Percentiles rank a stretch among this genome's conserved stretches.
These are phyloP conservation scores for Tolypocladium ovalisporum DNA, from an alignment of 2,329 filamentous ascomycete genomes.

Conservation along the genomic window DNA sequence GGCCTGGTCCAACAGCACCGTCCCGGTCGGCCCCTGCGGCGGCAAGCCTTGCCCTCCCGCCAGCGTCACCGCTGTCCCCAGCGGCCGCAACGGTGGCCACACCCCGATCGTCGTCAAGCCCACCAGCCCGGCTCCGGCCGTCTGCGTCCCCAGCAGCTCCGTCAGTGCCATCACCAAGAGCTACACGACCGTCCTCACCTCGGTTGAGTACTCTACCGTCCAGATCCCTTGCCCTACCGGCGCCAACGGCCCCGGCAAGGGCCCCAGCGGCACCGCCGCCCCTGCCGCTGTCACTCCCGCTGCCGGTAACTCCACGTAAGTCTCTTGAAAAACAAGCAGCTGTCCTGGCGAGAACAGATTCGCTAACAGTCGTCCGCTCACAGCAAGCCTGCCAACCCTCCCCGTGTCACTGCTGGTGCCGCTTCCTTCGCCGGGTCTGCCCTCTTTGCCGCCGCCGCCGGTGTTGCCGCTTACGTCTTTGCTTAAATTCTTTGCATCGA, in stretches of 20 bases:
- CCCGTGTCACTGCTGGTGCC: slow-evolving; percentile 39
- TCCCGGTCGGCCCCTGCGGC: slow-evolving; percentile 7
- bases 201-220: slow-evolving; percentile 40
- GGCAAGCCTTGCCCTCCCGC: slow-evolving; percentile 5
- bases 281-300: slow-evolving; percentile 19
- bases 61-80: slow-evolving; percentile 6
- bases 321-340: background rate
- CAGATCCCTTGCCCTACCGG: slow-evolving; percentile 30
- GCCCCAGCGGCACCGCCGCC: slow-evolving; percentile 14
- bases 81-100: background rate
- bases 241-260: slow-evolving; percentile 3
- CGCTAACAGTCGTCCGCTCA: background rate
- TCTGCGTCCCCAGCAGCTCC: slow-evolving; percentile 25
- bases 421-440: slow-evolving; percentile 41
- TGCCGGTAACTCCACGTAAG: slow-evolving; percentile 19
- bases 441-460: slow-evolving; percentile 42
- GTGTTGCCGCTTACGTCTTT: slow-evolving; percentile 41
- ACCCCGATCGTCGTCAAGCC: slow-evolving; percentile 2
- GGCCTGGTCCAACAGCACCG: slow-evolving; percentile 10
- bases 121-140: slow-evolving; percentile 1
- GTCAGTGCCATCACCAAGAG: slow-evolving; percentile 44
- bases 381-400: slow-evolving; percentile 17
- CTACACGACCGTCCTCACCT: slow-evolving; percentile 44
- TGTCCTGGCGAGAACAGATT: background rate
- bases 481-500: slow-evolving; percentile 34